phyloP scores from a whole-genome alignment of 2,329 filamentous ascomycete genomes.

The Colletotrichum euphorbiae region DNA sequence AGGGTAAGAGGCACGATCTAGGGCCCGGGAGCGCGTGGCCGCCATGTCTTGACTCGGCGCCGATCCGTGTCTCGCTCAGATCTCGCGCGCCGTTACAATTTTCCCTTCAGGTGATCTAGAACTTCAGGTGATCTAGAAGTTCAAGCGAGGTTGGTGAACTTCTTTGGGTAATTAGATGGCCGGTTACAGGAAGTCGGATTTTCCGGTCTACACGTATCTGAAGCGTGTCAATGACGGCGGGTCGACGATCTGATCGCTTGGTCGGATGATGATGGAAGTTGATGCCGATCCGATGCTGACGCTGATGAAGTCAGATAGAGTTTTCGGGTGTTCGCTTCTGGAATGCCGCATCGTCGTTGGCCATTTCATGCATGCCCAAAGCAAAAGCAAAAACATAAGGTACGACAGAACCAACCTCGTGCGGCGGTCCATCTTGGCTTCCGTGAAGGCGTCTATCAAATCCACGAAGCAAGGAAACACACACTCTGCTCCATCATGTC shows the following conservation, averaged over 20 bases:
- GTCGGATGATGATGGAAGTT: not conserved
- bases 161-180: no score
- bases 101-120: slow-evolving; percentile 27
- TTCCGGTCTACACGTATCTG: not conserved
- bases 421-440: slow-evolving; percentile 19
- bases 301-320: no score
- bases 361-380: no score
- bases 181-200: no score
- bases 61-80: slow-evolving; percentile 31
- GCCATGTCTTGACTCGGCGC: slow-evolving; percentile 34
- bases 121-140: slow-evolving; percentile 16
- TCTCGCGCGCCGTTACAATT: slow-evolving; percentile 24
- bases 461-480: not conserved
- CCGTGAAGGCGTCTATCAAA: slow-evolving; percentile 1
- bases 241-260: slow-evolving; percentile 5
- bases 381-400: no score
- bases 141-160: no score
- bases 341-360: no score
- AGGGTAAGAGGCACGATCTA: not conserved
- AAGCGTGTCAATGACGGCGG: not conserved
- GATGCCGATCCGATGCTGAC: not conserved
- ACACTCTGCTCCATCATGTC: not conserved
- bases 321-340: no score
- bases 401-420: no score
- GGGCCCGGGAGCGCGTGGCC: slow-evolving; percentile 27